Conservation (phyloP, 139 green algal genomes). For the Microglena sp. region DNA sequence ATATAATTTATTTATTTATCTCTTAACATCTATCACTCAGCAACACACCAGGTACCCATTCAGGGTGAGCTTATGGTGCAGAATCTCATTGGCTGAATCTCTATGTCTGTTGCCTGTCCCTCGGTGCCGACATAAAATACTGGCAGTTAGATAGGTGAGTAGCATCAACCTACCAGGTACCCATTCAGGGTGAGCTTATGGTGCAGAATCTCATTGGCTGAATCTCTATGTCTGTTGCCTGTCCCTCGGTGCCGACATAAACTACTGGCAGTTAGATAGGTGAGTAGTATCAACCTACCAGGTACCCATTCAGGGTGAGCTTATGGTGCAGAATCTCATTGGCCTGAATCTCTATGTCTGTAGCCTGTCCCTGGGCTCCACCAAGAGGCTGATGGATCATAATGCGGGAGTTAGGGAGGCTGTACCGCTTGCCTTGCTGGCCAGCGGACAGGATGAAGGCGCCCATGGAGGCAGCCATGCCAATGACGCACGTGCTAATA, state of each 20-base stretch:
- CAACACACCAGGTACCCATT: constrained; percentile 88
- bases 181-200: constrained; percentile 98
- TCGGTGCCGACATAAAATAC: too few relatives aligned
- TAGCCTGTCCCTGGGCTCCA: constrained; percentile 95
- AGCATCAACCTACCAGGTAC: constrained; percentile 80
- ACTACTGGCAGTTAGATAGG: too few relatives aligned
- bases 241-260: too few relatives aligned
- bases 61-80: constrained; percentile 99
- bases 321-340: constrained; percentile 99
- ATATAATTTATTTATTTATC: too few relatives aligned
- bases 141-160: too few relatives aligned
- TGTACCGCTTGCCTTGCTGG: constrained; percentile 94
- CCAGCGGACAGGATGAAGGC: constrained; percentile 93
- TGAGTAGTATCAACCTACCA: too few relatives aligned
- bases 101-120: constrained; percentile 98
- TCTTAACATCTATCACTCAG: too few relatives aligned
- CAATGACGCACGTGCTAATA: constrained; percentile 95
- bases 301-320: constrained; percentile 95
- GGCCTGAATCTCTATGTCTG: constrained; percentile 99
- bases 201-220: constrained; percentile 99
- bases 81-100: constrained; percentile 99
- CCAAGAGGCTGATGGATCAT: constrained; percentile 99
- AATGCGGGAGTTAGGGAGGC: constrained; percentile 93
- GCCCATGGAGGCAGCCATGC: constrained; percentile 96
- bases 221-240: constrained; percentile 99